These are phyloP conservation scores for Solanum sejunctum DNA, from an alignment of 257 asterid genomes.

Conservation along the genomic window DNA sequence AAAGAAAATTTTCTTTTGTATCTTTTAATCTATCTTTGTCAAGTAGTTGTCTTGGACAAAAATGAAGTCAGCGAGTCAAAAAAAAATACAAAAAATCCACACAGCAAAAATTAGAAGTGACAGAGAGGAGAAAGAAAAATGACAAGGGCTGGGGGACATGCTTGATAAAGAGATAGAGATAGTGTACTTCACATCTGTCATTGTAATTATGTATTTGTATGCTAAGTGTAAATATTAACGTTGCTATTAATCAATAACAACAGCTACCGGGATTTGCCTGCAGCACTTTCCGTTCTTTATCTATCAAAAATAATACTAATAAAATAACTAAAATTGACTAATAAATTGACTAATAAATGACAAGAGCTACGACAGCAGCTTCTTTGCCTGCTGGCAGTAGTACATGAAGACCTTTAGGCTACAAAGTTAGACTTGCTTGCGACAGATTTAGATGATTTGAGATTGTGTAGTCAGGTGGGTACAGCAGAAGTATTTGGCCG, in stretches of 20 bases:
- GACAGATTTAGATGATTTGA: neutral
- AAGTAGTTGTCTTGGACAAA: neutral
- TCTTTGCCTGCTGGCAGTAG: neutral
- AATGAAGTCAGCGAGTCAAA: neutral
- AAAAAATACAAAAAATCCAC: neutral
- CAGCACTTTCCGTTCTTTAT: neutral
- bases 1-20: neutral
- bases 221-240: neutral
- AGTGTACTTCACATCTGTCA: neutral
- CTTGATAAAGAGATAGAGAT: neutral
- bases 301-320: neutral
- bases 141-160: neutral
- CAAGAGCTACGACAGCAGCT: neutral
- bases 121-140: neutral
- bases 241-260: neutral
- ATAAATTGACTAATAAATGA: neutral
- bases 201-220: neutral
- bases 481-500: slow-evolving; percentile 40
- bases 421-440: neutral
- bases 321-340: neutral
- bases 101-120: neutral
- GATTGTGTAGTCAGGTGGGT: slow-evolving; percentile 15
- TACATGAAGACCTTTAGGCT: neutral
- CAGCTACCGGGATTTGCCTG: neutral
- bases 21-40: neutral